Evolutionary conservation across 306 rosid genomes (phyloP).

Genomic region (Geum urbanum): DNA sequence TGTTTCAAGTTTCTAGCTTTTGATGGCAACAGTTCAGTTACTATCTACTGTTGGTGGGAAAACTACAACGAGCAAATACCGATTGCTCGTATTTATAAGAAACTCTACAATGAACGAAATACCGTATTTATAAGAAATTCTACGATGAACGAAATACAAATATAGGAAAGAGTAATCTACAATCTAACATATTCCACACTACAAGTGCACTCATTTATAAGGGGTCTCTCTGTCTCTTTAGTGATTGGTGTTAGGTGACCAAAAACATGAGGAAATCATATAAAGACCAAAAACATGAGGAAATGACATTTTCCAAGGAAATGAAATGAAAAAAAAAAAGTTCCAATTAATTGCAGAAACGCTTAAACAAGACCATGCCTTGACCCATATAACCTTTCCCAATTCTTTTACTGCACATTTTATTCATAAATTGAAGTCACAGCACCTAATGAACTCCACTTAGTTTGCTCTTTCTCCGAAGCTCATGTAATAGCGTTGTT

Average conservation of each 20-base stretch:
- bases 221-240: not conserved
- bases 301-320: not conserved
- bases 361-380: not conserved
- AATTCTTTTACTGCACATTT: constrained; percentile 10
- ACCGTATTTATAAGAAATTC: no score
- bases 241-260: not conserved
- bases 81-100: no score
- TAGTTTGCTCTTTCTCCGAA: not conserved
- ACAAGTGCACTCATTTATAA: no score
- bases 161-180: no score
- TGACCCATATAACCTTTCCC: not conserved
- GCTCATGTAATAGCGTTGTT: not conserved
- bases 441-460: not conserved
- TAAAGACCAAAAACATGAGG: not conserved
- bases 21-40: no score
- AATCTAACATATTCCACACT: no score
- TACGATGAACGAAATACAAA: no score
- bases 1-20: no score
- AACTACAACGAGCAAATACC: no score
- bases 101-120: no score
- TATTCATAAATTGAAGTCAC: not conserved
- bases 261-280: not conserved
- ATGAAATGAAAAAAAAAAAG: not conserved
- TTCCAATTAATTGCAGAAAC: not conserved
- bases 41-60: no score